A percentile compares a stretch with the other conserved stretches of the same genome.
These are phyloP conservation scores for Vigna angularis DNA, from an alignment of 306 rosid genomes.

Conservation along the genomic window DNA sequence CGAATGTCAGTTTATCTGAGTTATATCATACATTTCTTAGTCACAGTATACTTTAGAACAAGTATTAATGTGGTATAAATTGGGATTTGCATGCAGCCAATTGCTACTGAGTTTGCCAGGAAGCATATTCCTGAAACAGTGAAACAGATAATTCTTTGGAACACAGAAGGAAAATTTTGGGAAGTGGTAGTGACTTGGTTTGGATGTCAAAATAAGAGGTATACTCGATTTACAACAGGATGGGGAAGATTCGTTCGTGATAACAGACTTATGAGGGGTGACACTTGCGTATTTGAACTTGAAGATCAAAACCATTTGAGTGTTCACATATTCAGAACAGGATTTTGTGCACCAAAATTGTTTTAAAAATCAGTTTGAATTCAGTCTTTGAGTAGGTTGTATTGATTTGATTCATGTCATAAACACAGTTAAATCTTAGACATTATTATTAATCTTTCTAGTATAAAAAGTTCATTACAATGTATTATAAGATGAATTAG, in stretches of 20 bases:
- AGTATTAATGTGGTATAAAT: neutral
- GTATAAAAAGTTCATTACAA: too few relatives aligned
- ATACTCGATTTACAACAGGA: neutral
- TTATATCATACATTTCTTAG: neutral
- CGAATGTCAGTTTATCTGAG: neutral
- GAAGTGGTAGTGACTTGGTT: neutral
- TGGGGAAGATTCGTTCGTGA: slow-evolving; percentile 9
- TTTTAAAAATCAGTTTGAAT: neutral
- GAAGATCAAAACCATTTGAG: neutral
- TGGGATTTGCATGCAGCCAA: slow-evolving; percentile 21
- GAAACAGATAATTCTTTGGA: slow-evolving; percentile 2
- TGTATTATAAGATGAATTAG: too few relatives aligned
- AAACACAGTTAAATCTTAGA: too few relatives aligned
- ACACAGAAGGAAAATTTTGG: slow-evolving; percentile 20
- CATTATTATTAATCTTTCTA: too few relatives aligned
- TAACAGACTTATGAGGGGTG: slow-evolving; percentile 38
- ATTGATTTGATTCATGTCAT: too few relatives aligned
- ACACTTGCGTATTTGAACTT: slow-evolving; percentile 36
- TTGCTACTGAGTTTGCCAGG: slow-evolving; percentile 19
- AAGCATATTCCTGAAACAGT: neutral
- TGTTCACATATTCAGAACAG: slow-evolving; percentile 23
- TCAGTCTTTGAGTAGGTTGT: too few relatives aligned
- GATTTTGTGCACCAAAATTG: neutral
- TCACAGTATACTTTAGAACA: neutral
- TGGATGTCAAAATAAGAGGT: neutral